Evolutionary conservation across 202 grass and related monocot genomes (phyloP), one percentile per base, ranked within the genome.

Genomic region (Saccharum hybrid): DNA sequence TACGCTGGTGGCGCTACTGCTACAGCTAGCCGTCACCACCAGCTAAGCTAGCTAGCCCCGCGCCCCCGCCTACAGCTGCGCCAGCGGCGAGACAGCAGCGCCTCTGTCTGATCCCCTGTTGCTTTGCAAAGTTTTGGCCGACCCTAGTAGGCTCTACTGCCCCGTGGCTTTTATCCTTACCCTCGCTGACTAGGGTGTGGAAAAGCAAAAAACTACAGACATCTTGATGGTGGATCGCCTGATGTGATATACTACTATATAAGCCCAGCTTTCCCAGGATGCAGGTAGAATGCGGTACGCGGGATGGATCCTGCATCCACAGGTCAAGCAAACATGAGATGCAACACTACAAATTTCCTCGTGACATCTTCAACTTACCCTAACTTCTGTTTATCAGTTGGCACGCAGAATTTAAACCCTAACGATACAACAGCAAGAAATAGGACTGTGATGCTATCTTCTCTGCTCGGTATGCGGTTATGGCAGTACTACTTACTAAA

Each of bases 121-220:
- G 65, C 65, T 81, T 81, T 72, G 67, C 79, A 62, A 81, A 81
- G 68, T 6, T 74, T 88, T 74, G 81, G 75, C 81, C 40, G 65
- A 3, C 31, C 75, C 75, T 74, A 66, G 54, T 9, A 18, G 73
- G 48, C 8, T 65, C 56, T 7, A 23, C 41, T 13, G 19, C 7
- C 71, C 39, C 36, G 22, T 61, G 60, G 46, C 79, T 86, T 85
- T 86, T 26, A 66, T 81, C 21, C 26, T 41, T 19, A n/a, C 63
- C 65, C 82, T 75, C 6, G 34, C 36, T 64, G 43, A 82, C 52
- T 40, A 16, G 54, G 18, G 21, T 39, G 49, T 57, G 39, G 19
- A 69, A 64, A 61, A 39, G 23, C 10, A 49, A 60, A 39, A 33
- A 75, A 66, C 75, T 81, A 48, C 71, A 60, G 60, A 23, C 75